Base-by-base conservation (phyloP, 108 stramenopile species). In the Ochromonas danica region DNA sequence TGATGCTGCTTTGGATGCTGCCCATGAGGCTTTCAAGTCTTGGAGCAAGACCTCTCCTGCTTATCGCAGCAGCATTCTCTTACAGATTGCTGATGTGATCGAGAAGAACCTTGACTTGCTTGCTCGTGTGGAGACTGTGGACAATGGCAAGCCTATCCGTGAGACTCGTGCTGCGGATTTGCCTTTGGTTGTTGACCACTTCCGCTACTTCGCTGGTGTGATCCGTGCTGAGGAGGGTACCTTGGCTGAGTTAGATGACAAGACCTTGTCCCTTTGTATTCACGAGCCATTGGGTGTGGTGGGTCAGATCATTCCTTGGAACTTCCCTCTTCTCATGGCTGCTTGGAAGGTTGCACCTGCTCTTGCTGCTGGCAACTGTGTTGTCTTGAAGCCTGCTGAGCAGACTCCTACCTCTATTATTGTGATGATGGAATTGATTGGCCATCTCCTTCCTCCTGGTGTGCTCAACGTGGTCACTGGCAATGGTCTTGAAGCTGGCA, bases 381-480 rank as follows among this genome's bases (percentile, higher is more conserved):
- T 61, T 14, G 84, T 94, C 40, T 61, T 57, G 35, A 94, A 95
- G 78, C 94, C 94, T 1, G 87, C 85, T 61, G 94, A 95, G 79
- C 93, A 95, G 78, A 92, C 93, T n/a, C 94, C 94, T 10, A 38
- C 92, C 75, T 93, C 92, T 39, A 92, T 93, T 45, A 85, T 83
- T 3, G 89, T 89, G 22, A 81, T 87, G 38, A 78, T 78, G 36
- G 79, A 92, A 3, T 79, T 93, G 41, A 82, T 88, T 71, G 71
- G 90, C 78, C 92, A 93, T 1, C 92, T 93, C 61, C 86, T 95
- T 65, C 95, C 95, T 17, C 74, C 83, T 38, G 95, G 95, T 30
- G 95, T 95, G 3, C 84, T 94, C 33, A 90, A 92, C 61, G 78
- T 94, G 82, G 88, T 95, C 36, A 0, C 89, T 92, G 45, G 93